phyloP scores from a whole-genome alignment of 495 filamentous ascomycete genomes.

The Apodospora peruviana region DNA sequence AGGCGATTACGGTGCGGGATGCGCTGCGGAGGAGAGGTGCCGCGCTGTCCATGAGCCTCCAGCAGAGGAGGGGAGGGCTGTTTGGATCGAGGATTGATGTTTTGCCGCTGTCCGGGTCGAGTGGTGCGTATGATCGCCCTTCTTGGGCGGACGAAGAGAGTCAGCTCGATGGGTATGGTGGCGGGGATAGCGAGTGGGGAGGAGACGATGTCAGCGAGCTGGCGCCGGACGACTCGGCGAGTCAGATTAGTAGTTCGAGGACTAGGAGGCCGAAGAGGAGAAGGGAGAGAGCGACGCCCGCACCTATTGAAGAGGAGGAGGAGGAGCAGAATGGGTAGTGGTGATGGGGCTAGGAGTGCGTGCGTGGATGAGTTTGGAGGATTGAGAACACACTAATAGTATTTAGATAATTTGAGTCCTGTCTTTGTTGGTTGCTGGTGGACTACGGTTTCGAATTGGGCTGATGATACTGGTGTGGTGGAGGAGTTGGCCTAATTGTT shows the following conservation, averaged over 20 bases:
- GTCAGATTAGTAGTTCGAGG: slow-evolving; percentile 76
- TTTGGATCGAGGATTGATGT: slow-evolving; percentile 30
- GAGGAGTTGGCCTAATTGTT: too few relatives aligned
- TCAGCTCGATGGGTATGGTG: slow-evolving; percentile 39
- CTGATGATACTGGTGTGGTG: too few relatives aligned
- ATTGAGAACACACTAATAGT: too few relatives aligned
- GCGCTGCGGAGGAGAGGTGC: slow-evolving; percentile 74
- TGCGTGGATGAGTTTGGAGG: neutral
- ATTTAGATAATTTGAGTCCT: too few relatives aligned
- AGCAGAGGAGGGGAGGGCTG: slow-evolving; percentile 54
- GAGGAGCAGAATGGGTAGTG: slow-evolving; percentile 10
- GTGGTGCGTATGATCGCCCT: slow-evolving; percentile 35
- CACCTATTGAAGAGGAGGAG: slow-evolving; percentile 75
- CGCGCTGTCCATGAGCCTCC: slow-evolving; percentile 70
- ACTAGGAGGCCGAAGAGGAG: slow-evolving; percentile 64
- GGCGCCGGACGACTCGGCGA: slow-evolving; percentile 71
- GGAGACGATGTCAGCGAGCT: slow-evolving; percentile 68
- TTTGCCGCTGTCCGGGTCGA: slow-evolving; percentile 34
- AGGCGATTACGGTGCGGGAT: slow-evolving; percentile 74
- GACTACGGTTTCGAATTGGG: too few relatives aligned
- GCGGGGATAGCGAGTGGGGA: slow-evolving; percentile 56
- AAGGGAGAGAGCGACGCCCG: slow-evolving; percentile 73
- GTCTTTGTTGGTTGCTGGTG: too few relatives aligned
- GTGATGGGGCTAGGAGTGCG: neutral
- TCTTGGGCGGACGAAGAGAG: slow-evolving; percentile 43